Base-by-base conservation (phyloP, 768 basidiomycete genomes). In the Tricholoma hemisulphureum region DNA sequence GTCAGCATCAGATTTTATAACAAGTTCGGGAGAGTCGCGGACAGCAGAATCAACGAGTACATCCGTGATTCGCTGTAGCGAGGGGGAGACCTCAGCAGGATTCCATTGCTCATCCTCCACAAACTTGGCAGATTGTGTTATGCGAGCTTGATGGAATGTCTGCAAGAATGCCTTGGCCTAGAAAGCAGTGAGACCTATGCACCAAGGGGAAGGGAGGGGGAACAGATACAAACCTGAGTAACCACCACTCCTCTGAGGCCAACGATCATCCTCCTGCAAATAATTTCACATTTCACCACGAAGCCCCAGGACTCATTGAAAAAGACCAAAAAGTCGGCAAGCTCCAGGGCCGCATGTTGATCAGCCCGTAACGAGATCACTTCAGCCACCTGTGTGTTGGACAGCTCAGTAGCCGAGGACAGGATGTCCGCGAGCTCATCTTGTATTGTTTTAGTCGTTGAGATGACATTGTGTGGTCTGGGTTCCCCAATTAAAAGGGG, bases 51-150 rank as follows among this genome's bases (percentile, higher is more conserved):
- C 86, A 16, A 97, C 80, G 51, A 99, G 73, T 8, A 88, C 75
- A 64, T 91, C 82, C 34, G 87, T 80, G n/a, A 84, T 76, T 50
- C 79, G 82, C 72, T 98, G 96, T 24, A 91, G 72, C 4, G 75
- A 61, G 4, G 76, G 66, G 1, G 86, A 75, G 13, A 96, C 85
- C 56, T 97, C 92, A 13, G 84, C 80, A 14, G 90, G 89, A 57
- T 79, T 85, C 97, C 97, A 98, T 58, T 88, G 89, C 68, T 99
- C 97, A 63, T 98, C 94, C 70, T 98, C 95, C 7, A 99, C 96
- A 24, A 93, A 75, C 69, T 89, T 93, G 24, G 96, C 95, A 2
- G 89, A 90, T 55, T 81, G 81, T 2, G 87, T 83, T 43, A 98
- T 82, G 51, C 89, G 82, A 10, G 80, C 72, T 63, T 94, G 87